These are phyloP conservation scores for barrel medic (Medicago truncatula) DNA, from an alignment of 306 rosid species.

Conservation along the genomic window DNA sequence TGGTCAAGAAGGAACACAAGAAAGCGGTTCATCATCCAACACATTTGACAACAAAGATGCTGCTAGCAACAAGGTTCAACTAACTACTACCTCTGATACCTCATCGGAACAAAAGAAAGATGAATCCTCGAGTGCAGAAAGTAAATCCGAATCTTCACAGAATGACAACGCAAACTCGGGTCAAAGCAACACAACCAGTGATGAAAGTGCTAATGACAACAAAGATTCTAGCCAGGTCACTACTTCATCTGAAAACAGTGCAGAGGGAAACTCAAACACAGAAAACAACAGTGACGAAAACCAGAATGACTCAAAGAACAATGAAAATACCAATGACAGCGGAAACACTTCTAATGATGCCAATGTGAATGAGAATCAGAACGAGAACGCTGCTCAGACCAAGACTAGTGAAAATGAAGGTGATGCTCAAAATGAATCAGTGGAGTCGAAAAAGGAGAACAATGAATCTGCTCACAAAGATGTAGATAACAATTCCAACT, in stretches of 20 bases:
- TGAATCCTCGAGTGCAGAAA: slow-evolving; percentile 51
- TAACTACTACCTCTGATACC: slow-evolving; percentile 58
- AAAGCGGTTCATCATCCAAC: slow-evolving; percentile 45
- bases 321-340: slow-evolving; percentile 37
- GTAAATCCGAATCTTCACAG: slow-evolving; percentile 42
- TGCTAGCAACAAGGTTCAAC: slow-evolving; percentile 52
- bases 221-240: slow-evolving; percentile 43
- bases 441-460: slow-evolving; percentile 50
- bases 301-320: slow-evolving; percentile 46
- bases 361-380: slow-evolving; percentile 39
- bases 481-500: slow-evolving; percentile 41
- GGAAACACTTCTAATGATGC: slow-evolving; percentile 45
- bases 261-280: slow-evolving; percentile 49
- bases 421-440: slow-evolving; percentile 51
- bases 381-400: slow-evolving; percentile 45
- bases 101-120: slow-evolving; percentile 58
- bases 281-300: slow-evolving; percentile 45
- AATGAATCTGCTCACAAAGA: slow-evolving; percentile 43
- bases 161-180: slow-evolving; percentile 46
- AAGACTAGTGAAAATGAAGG: slow-evolving; percentile 44
- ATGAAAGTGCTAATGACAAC: slow-evolving; percentile 46
- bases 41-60: slow-evolving; percentile 49
- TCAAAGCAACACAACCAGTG: slow-evolving; percentile 50
- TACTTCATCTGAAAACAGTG: slow-evolving; percentile 51
- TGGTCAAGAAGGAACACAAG: slow-evolving; percentile 47